Base-by-base conservation (phyloP, 345 rosid species). In the Jatropha curcas region DNA sequence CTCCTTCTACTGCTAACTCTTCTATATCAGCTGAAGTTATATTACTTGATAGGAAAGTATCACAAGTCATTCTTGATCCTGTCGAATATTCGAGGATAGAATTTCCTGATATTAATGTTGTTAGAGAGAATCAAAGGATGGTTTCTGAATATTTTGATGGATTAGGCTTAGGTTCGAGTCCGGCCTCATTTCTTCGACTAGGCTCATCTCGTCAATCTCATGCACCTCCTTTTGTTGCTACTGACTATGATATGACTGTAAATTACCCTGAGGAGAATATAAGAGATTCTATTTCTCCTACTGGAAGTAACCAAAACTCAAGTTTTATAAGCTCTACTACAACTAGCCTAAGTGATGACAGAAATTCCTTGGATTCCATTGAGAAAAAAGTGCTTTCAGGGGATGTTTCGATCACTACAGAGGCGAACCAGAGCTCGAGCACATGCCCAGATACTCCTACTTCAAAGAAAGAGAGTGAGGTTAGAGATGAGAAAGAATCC, bases 11-110 rank as follows among this genome's bases (percentile, higher is more conserved):
- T 7, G 19, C 68, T 48, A 77, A 70, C 70, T 82, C 90, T 56
- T 94, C 98, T 3, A 92, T 94, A 46, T 89, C 97, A 34, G 86
- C 98, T 1, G 97, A 94, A 65, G 93, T 92, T 1, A 87, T 89
- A 65, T 80, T 94, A 74, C 97, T 94, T 77, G 93, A 89, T 20
- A 79, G 88, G 20, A 86, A 86, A 82, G 73, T 76, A 65, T 76
- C 92, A 6, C 75, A 85, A 25, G 87, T 59, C 5, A 68, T 76
- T 35, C 63, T 82, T n/a, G 88, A 84, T 67, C 87, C 90, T 0
- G 86, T 88, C 22, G 97, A 90, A 73, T 94, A 88, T 82, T 86
- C 98, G 3, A 85, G 97, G 90, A 83, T 90, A 16, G 99, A 95
- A 71, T 90, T 95, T 76, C 99, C 98, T 35, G 98, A 92, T 65